Base-by-base conservation (phyloP, 345 rosid species). In the Hirschfeldia incana region DNA sequence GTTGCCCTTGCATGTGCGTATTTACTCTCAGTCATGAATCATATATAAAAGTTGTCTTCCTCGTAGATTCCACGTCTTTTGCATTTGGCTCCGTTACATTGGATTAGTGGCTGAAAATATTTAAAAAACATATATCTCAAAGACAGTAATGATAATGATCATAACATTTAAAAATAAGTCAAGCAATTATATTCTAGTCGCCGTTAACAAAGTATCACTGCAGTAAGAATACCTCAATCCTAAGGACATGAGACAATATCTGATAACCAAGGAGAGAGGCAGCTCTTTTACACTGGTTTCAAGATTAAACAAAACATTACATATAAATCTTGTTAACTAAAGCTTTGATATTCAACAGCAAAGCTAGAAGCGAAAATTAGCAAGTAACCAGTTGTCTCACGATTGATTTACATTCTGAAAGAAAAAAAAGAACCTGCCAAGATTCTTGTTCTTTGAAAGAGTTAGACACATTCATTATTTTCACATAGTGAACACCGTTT, bases 51-150 rank as follows among this genome's bases (percentile, higher is more conserved):
- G 2, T 13, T 61, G 75, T 93, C 94, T 76, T 84, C 13, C 85
- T 93, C 97, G 44, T 90, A 96, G 75, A 96, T 81, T 26, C 98
- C 99, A 83, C 98, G 93, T 68, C 97, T 84, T 87, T 93, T 96
- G 91, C 98, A 95, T 78, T 91, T 95, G 33, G 78, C 82, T 67
- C 86, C 84, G 8, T 81, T 27, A 16, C 92, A 77, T 73, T 83
- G 82, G 0, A 91, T 90, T 39, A 96, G 65, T 28, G 98, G 98
- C 98, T 96, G 86, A 69, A 81, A 75, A 57, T 12, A 84, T 8
- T 13, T 10, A 72, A 4, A 76, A 60, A 57, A 58, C 63, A 65
- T 11, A 16, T 26, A 36, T 21, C 27, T 74, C 60, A 74, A 74
- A 46, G 53, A 73, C 27, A 58, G 39, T 65, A 32, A n/a, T 27